Base-by-base conservation (phyloP, 176 grass and related monocot genomes). In the Secale cereale region DNA sequence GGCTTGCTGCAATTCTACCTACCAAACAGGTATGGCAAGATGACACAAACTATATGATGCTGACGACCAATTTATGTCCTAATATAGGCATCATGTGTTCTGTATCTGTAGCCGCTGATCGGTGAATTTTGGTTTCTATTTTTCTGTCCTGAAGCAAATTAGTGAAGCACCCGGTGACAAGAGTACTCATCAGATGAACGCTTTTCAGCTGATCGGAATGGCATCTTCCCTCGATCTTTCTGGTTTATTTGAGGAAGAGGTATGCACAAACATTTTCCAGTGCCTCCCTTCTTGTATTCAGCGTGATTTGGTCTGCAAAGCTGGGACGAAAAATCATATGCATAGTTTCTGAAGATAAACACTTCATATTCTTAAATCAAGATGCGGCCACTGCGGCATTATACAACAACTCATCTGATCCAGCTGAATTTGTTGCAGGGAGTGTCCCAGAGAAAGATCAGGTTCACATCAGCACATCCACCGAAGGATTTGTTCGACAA, bases 201-300 rank as follows among this genome's bases (percentile, higher is more conserved):
- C 96, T 59, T 98, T 98, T 89, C 83, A 95, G 83, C 80, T 98
- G 78, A 98, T 98, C 60, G 93, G 96, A 68, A 98, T 98, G 96
- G 78, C 96, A 61, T 91, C 93, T 22, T 90, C 89, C 59, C 96
- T 98, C 16, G 96, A 98, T 77, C 93, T 98, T 81, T 98, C 93
- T 31, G 88, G 96, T 0, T 84, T 98, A 70, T 98, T 95, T 16
- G 96, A 98, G 79, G 87, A 98, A 89, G 96, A 98, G 96, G 96
- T 98, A 68, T 52, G 48, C 25, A 61, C 27, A 61, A 45, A 73
- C 29, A 39, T 41, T 48, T 13, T 65, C 16, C 26, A 27, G n/a
- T 3, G 7, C 8, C 4, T 13, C 23, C 19, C 20, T 65, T 25
- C 4, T 20, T 30, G 12, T 70, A 10, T 17, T 54, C 11, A 62